Conservation (phyloP, 306 rosid genomes). For the Dalbergia cultrata region DNA sequence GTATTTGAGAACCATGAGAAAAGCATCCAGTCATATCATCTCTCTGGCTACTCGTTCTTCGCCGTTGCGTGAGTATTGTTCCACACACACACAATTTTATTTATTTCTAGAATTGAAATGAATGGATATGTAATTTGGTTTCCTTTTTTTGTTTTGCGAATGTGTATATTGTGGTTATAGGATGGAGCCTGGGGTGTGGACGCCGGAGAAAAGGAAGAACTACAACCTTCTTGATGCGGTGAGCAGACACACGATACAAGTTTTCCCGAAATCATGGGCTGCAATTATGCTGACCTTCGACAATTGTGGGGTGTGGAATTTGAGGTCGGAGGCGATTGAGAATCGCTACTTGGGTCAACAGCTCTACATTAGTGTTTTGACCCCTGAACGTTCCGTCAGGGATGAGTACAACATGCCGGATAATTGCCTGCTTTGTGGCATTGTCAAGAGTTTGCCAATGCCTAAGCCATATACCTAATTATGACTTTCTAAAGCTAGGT, state of each 20-base stretch:
- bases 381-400: constrained; percentile 60
- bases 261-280: constrained; percentile 78
- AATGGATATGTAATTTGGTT: too few relatives aligned
- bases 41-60: constrained; percentile 76
- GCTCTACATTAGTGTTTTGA: constrained; percentile 60
- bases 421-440: constrained; percentile 53
- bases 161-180: constrained; percentile 27
- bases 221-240: constrained; percentile 81
- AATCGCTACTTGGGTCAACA: constrained; percentile 75
- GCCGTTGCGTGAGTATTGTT: constrained; percentile 67
- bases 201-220: constrained; percentile 61
- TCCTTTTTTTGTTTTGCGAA: too few relatives aligned
- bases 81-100: too few relatives aligned
- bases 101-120: too few relatives aligned
- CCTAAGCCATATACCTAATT: constrained; percentile 51
- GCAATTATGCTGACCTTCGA: constrained; percentile 69
- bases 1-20: constrained; percentile 86
- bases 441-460: constrained; percentile 54
- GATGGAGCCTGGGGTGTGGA: constrained; percentile 81
- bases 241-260: constrained; percentile 80
- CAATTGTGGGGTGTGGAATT: constrained; percentile 75
- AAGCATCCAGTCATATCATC: constrained; percentile 72
- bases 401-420: constrained; percentile 75
- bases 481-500: neutral
- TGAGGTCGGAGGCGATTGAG: constrained; percentile 70